Evolutionary conservation across 192 early-diverging fungal species (phyloP).

Genomic region (Obelidium mucronatum): DNA sequence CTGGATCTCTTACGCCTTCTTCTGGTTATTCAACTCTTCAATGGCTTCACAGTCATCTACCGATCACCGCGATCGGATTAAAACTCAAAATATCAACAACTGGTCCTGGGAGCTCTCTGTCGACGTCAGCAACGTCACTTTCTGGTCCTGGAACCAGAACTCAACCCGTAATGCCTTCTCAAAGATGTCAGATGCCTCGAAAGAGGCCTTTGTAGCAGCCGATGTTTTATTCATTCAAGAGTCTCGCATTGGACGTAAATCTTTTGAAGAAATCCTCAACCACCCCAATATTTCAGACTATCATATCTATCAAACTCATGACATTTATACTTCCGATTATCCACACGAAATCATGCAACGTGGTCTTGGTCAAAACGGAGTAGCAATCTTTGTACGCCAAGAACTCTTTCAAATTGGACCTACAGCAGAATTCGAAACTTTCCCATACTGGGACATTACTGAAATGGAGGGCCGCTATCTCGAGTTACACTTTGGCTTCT

Average conservation of each 20-base stretch:
- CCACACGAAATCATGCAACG: neutral
- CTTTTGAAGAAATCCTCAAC: neutral
- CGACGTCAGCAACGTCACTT: neutral
- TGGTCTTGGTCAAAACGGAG: neutral
- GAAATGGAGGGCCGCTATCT: neutral
- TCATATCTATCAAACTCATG: neutral
- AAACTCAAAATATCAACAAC: no score
- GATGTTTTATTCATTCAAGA: neutral
- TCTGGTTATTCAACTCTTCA: neutral
- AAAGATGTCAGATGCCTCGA: neutral
- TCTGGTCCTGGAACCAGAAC: neutral
- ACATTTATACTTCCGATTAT: neutral
- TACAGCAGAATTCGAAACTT: neutral
- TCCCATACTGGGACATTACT: neutral
- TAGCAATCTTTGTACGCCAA: neutral
- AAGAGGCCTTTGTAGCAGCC: neutral
- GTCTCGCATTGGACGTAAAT: neutral
- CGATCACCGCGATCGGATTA: no score
- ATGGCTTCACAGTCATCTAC: neutral
- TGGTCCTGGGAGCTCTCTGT: no score
- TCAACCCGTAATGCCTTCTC: neutral
- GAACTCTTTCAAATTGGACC: neutral
- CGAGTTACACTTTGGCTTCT: neutral
- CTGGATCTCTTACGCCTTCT: no score
- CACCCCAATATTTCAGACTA: neutral